Conservation (phyloP, 305 asterid genomes). For the Fraxinus greggii region DNA sequence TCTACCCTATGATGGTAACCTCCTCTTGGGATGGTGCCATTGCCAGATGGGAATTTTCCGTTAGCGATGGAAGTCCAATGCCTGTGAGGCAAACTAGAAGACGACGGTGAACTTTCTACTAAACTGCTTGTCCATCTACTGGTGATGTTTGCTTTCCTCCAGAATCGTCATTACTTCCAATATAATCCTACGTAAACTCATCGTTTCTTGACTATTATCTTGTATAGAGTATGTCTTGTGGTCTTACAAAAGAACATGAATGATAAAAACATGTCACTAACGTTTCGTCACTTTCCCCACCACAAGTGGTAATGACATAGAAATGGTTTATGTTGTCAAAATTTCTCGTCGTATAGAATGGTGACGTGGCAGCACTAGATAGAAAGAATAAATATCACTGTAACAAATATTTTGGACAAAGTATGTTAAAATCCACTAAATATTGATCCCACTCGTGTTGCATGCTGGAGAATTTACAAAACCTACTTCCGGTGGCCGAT, state of each 20-base stretch:
- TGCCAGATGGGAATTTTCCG: constrained; percentile 84
- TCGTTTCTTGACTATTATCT: neutral
- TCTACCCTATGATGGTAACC: constrained; percentile 67
- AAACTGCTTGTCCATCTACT: neutral
- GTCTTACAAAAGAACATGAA: neutral
- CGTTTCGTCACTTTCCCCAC: neutral
- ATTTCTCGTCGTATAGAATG: neutral
- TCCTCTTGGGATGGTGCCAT: constrained; percentile 84
- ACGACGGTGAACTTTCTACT: constrained; percentile 35
- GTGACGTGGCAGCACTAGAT: neutral
- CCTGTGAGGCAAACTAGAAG: constrained; percentile 36
- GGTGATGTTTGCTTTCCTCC: neutral
- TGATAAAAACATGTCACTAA: neutral
- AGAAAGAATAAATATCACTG: neutral
- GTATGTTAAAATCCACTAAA: neutral
- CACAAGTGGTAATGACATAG: neutral
- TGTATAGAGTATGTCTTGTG: neutral
- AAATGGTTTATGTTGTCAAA: neutral
- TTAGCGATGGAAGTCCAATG: constrained; percentile 27
- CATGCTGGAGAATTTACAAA: neutral
- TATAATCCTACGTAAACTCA: neutral
- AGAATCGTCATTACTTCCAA: neutral
- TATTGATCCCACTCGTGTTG: neutral
- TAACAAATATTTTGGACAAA: neutral
- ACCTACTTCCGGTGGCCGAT: neutral